Evolutionary conservation across 768 basidiomycete species (phyloP).

Genomic region (Termitomyces sp.): DNA sequence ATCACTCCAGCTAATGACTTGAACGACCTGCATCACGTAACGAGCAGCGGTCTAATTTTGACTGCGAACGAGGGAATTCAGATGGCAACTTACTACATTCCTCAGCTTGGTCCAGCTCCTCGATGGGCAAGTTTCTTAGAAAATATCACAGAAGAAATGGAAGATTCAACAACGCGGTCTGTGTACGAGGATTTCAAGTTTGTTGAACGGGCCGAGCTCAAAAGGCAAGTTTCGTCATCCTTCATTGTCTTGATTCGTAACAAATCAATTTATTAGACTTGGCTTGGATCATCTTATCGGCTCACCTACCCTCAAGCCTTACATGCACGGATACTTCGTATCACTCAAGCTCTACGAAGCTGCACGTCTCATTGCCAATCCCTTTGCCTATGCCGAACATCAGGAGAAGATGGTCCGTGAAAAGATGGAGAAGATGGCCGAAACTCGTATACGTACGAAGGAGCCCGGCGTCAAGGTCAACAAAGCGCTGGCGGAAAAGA

Average conservation of each 20-base stretch:
- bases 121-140: conserved; percentile 98
- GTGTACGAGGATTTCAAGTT: conserved; percentile 98
- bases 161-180: conserved; percentile 72
- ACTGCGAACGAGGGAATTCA: conserved; percentile 96
- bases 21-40: conserved; percentile 87
- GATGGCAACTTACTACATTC: conserved; percentile 92
- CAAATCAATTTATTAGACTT: conserved; percentile 44
- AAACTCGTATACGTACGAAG: conserved; percentile 83
- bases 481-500: conserved; percentile 80
- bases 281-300: conserved; percentile 95
- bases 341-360: conserved; percentile 95
- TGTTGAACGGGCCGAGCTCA: conserved; percentile 80
- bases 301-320: conserved; percentile 93
- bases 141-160: conserved; percentile 98
- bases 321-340: conserved; percentile 99
- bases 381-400: conserved; percentile 92
- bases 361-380: conserved; percentile 92
- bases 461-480: conserved; percentile 65
- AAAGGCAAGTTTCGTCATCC: conserved; percentile 49
- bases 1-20: conserved; percentile 88
- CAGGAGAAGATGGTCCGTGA: conserved; percentile 82
- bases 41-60: conserved; percentile 84
- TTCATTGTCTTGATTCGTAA: not conserved
- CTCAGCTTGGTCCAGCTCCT: conserved; percentile 94
- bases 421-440: conserved; percentile 90